Evolutionary conservation across 495 filamentous ascomycete species (phyloP).

Genomic region (Neurospora pannonica): DNA sequence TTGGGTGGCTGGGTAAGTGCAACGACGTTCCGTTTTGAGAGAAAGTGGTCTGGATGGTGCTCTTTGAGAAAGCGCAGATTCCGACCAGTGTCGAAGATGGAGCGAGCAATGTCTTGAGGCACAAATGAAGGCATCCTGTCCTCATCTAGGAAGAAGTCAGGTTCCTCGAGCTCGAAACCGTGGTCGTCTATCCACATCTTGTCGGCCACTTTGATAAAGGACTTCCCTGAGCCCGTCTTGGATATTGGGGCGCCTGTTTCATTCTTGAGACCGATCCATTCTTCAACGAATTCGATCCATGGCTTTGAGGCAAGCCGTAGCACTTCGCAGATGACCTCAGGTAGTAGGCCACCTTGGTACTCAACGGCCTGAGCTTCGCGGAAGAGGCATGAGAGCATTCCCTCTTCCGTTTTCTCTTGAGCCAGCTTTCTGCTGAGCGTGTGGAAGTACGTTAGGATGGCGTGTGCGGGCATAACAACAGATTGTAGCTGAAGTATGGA

Average conservation of each 20-base stretch:
- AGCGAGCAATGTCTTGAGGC: slow-evolving; percentile 49
- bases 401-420: slow-evolving; percentile 50
- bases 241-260: slow-evolving; percentile 41
- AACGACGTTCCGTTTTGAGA: slow-evolving; percentile 44
- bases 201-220: slow-evolving; percentile 55
- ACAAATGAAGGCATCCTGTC: slow-evolving; percentile 59
- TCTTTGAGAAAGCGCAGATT: slow-evolving; percentile 64
- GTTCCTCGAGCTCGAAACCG: slow-evolving; percentile 39
- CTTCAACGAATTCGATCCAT: slow-evolving; percentile 62
- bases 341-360: slow-evolving; percentile 50
- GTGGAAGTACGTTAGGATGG: slow-evolving; percentile 53
- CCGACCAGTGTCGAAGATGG: slow-evolving; percentile 68
- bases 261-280: slow-evolving; percentile 65
- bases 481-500: slow-evolving; percentile 62
- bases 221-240: slow-evolving; percentile 34
- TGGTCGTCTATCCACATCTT: slow-evolving; percentile 45
- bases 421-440: slow-evolving; percentile 48
- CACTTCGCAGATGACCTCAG: slow-evolving; percentile 55
- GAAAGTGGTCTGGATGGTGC: slow-evolving; percentile 69
- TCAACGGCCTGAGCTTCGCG: slow-evolving; percentile 53
- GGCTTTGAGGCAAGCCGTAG: slow-evolving; percentile 54
- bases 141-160: slow-evolving; percentile 52
- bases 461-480: slow-evolving; percentile 52
- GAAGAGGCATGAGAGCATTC: slow-evolving; percentile 59
- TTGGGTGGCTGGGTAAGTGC: slow-evolving; percentile 39